Base-by-base conservation (phyloP, 441 rosid genomes). In the Populus hybrid region DNA sequence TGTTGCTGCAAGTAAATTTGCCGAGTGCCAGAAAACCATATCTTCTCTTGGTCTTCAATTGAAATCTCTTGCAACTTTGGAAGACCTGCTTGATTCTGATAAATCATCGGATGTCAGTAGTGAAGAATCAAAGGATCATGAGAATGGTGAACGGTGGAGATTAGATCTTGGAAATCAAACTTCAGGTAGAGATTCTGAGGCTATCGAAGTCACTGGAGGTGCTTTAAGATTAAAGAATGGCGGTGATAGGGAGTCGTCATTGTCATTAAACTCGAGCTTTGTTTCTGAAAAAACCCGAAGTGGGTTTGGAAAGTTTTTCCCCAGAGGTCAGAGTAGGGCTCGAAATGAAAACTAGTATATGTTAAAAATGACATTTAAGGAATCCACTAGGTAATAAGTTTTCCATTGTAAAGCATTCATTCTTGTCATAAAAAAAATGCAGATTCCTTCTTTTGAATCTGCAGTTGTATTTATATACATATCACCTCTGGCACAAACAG, bases 21-120 rank as follows among this genome's bases (percentile, higher is more conserved):
- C 94, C 28, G 97, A 93, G 74, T 94, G 99, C 86, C 94, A 94
- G 82, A 93, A 84, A 80, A 94, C 98, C 65, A 92, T 94, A 38
- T 86, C 97, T 61, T 90, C 97, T 50, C 88, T 94, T 5, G 87
- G 91, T 8, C 88, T 69, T 83, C 86, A 87, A 81, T 81, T 94
- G 80, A 88, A 86, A 67, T 89, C 92, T 71, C 95, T 93, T 6
- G 90, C 92, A 35, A 72, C 90, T 14, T 70, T 89, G 70, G 97
- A 93, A 8, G 92, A 93, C 79, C 84, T 89, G 57, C 63, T 82
- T 4, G 93, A 89, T 69, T 75, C 86, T 10, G 88, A 87, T 30
- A 72, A 82, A 50, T 79, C 70, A 5, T 32, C 59, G 24, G 85
- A 80, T 74, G 69, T 64, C 42, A 67, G 6, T 8, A 50, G 50